phyloP scores from a whole-genome alignment of 257 asterid species.

The Agastache rugosa region DNA sequence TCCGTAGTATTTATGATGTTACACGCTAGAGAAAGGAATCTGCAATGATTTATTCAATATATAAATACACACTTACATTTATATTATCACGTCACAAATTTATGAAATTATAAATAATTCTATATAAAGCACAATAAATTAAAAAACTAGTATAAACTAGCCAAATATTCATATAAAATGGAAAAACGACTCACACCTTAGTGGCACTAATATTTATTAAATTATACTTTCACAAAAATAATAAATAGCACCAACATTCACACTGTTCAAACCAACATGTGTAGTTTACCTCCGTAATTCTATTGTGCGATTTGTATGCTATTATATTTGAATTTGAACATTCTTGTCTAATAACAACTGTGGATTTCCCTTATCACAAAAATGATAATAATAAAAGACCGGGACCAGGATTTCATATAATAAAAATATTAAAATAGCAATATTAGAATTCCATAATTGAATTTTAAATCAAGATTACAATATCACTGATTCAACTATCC shows the following conservation, averaged over 20 bases:
- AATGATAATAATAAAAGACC: background rate
- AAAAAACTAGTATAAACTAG: too few species aligned
- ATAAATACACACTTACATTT: too few species aligned
- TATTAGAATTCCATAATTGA: background rate
- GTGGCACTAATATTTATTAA: background rate
- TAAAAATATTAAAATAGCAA: background rate
- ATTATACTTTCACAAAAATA: background rate
- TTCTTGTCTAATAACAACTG: background rate
- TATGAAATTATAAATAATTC: too few species aligned
- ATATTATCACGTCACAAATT: too few species aligned
- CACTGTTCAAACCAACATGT: background rate
- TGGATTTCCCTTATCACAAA: background rate
- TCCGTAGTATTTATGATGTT: constrained; percentile 1
- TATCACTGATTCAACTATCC: background rate
- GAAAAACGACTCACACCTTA: too few species aligned
- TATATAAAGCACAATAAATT: too few species aligned
- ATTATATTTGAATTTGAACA: too few species aligned
- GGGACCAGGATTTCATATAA: too few species aligned
- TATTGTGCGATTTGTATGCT: too few species aligned
- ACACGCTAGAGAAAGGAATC: constrained; percentile 28
- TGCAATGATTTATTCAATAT: constrained; percentile 13
- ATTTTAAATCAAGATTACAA: background rate
- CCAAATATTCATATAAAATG: too few species aligned
- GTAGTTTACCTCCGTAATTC: too few species aligned
- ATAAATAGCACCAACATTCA: background rate